These are phyloP conservation scores for Tieghemiomyces parasiticus DNA, from an alignment of 192 early-diverging fungal genomes.

Conservation along the genomic window DNA sequence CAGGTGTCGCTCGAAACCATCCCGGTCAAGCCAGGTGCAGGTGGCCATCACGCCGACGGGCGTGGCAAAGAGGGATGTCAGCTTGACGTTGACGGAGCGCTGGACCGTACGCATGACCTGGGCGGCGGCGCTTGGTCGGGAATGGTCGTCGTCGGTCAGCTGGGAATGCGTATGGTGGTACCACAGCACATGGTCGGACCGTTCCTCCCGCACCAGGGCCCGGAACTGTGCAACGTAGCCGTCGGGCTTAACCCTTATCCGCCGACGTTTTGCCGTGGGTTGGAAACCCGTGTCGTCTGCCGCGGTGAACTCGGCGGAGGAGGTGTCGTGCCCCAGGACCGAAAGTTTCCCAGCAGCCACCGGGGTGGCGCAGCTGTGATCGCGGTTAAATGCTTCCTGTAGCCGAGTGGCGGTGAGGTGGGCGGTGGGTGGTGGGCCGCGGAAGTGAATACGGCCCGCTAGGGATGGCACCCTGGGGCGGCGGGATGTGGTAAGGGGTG, in stretches of 20 bases:
- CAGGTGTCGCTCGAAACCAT: not conserved
- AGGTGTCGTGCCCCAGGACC: too few relatives aligned
- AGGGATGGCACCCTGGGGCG: too few relatives aligned
- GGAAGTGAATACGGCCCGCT: too few relatives aligned
- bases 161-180: conserved; percentile 1
- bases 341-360: too few relatives aligned
- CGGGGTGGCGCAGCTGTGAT: too few relatives aligned
- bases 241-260: not conserved
- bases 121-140: not conserved
- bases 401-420: too few relatives aligned
- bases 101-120: not conserved
- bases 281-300: too few relatives aligned
- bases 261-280: too few relatives aligned
- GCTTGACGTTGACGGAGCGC: not conserved
- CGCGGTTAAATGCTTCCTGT: too few relatives aligned
- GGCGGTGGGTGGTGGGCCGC: too few relatives aligned
- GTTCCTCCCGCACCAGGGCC: not conserved
- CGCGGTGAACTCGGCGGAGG: too few relatives aligned
- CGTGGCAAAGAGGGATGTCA: not conserved
- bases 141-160: not conserved
- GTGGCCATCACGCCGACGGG: not conserved
- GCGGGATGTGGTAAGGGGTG: too few relatives aligned
- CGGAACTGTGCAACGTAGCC: conserved; percentile 3
- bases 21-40: not conserved
- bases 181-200: conserved; percentile 8